Base-by-base conservation (phyloP, 176 grass and related monocot species). In the Thinopyrum elongatum region DNA sequence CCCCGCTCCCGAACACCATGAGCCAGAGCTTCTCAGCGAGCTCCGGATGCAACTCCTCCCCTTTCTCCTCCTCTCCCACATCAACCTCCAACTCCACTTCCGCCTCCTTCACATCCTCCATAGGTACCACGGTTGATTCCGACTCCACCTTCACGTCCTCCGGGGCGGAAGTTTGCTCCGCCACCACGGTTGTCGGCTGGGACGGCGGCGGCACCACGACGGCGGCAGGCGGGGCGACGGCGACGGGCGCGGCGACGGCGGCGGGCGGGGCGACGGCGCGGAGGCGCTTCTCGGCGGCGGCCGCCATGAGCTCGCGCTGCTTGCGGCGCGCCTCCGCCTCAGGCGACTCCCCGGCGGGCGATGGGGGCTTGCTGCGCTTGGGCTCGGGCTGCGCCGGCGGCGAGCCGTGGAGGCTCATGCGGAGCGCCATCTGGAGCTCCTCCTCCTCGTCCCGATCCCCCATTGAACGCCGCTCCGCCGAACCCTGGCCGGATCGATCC, bases 351-450 rank as follows among this genome's bases (percentile, higher is more conserved):
- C 79, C 83, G 10, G 80, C 80, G n/a, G 83, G 71, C 65, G 83
- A 70, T 29, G 84, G 72, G 57, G 74, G 92, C 69, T 95, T 98
- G 75, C 93, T 95, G 23, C 96, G 92, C 91, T 98, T 98, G 64
- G 96, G 88, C 82, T 95, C 96, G 46, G 94, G 91, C 80, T 84
- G 89, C 80, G 89, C 90, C 11, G 93, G 90, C 55, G 88, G 92
- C 62, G 91, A 91, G 10, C 93, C 81, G 78, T 95, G 96, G 15
- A 98, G 96, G 87, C 94, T 98, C 96, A 98, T 98, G 62, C 63
- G 88, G 59, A 98, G 92, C 61, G 94, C 92, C 96, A 98, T 98
- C 93, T 95, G 85, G 53, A 98, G 92, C 73, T 95, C 94, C 82
- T 98, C 96, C 78, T 98, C 95, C 69, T 98, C 92, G 70, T 94